Evolutionary conservation across 768 basidiomycete species (phyloP).

Genomic region (Saitozyma sp.): DNA sequence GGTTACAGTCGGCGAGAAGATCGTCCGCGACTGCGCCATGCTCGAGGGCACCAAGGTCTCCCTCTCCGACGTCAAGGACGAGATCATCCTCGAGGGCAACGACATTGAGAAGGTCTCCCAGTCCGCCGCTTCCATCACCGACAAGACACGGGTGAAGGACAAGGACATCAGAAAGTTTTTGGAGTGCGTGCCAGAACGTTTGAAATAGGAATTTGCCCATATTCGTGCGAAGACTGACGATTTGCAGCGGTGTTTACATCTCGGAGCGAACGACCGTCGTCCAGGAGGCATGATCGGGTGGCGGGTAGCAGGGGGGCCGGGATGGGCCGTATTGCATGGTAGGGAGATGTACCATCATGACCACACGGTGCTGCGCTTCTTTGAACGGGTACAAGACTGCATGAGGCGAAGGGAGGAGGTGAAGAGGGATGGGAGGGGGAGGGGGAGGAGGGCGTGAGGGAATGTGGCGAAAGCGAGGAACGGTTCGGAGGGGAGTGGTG

Average conservation of each 20-base stretch:
- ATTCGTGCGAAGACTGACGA: neutral
- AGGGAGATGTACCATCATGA: slow-evolving; percentile 1
- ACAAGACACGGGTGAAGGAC: slow-evolving; percentile 93
- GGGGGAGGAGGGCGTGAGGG: too few relatives aligned
- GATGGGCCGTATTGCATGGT: slow-evolving; percentile 1
- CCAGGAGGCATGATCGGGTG: slow-evolving; percentile 19
- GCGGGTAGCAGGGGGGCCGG: neutral
- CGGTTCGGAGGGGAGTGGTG: too few relatives aligned
- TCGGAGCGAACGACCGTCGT: slow-evolving; percentile 50
- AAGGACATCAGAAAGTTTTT: slow-evolving; percentile 99
- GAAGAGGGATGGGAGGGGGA: too few relatives aligned
- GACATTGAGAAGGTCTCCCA: slow-evolving; percentile 97
- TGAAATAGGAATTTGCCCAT: neutral
- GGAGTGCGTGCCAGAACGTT: slow-evolving; percentile 61
- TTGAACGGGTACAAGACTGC: too few relatives aligned
- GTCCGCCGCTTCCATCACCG: slow-evolving; percentile 96
- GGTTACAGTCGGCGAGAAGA: slow-evolving; percentile 60
- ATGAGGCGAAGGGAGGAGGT: too few relatives aligned
- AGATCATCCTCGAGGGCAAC: slow-evolving; percentile 83
- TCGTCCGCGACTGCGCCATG: slow-evolving; percentile 89
- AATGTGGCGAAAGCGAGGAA: too few relatives aligned
- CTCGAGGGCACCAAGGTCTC: slow-evolving; percentile 65
- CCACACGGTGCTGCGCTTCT: too few relatives aligned
- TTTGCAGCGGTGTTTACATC: slow-evolving; percentile 50
- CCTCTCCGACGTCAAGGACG: slow-evolving; percentile 49